phyloP scores from a whole-genome alignment of 2,329 filamentous ascomycete genomes.

The Zarea fungicola region DNA sequence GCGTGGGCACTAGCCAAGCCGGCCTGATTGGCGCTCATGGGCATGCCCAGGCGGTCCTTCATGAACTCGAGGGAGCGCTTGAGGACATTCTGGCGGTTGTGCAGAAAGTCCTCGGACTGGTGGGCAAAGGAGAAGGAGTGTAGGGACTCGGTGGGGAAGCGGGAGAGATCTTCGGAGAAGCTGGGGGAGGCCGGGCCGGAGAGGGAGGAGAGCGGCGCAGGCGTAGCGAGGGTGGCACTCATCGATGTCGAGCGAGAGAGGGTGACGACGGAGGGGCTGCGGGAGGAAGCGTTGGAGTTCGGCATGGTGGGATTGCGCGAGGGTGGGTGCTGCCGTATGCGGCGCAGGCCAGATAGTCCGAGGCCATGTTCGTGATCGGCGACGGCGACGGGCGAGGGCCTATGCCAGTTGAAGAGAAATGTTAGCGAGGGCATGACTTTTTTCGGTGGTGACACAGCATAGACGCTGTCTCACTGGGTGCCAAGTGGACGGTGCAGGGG shows the following conservation, averaged over 20 bases:
- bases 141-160: conserved; percentile 91
- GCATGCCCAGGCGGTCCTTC: conserved; percentile 84
- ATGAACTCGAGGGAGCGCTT: conserved; percentile 96
- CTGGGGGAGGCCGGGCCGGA: conserved; percentile 64
- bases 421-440: conserved; percentile 20
- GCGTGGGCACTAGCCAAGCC: conserved; percentile 80
- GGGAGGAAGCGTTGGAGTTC: conserved; percentile 56
- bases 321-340: conserved; percentile 77
- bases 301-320: conserved; percentile 61
- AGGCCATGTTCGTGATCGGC: conserved; percentile 83
- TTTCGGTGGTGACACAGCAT: conserved; percentile 6
- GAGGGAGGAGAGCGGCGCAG: conserved; percentile 45
- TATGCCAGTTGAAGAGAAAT: conserved; percentile 33
- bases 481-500: neutral
- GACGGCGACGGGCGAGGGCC: conserved; percentile 76
- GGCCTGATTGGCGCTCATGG: conserved; percentile 58
- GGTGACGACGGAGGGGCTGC: conserved; percentile 50
- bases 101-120: conserved; percentile 85
- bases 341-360: conserved; percentile 78
- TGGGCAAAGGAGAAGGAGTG: conserved; percentile 98
- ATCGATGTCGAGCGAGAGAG: conserved; percentile 67
- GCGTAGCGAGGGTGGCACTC: conserved; percentile 57
- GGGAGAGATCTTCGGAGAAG: conserved; percentile 81
- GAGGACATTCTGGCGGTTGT: conserved; percentile 86
- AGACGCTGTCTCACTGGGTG: conserved; percentile 1